Evolutionary conservation across 2,329 filamentous ascomycete genomes (phyloP), one percentile per base, ranked within the genome.

Genomic region (Xylariales sp.): DNA sequence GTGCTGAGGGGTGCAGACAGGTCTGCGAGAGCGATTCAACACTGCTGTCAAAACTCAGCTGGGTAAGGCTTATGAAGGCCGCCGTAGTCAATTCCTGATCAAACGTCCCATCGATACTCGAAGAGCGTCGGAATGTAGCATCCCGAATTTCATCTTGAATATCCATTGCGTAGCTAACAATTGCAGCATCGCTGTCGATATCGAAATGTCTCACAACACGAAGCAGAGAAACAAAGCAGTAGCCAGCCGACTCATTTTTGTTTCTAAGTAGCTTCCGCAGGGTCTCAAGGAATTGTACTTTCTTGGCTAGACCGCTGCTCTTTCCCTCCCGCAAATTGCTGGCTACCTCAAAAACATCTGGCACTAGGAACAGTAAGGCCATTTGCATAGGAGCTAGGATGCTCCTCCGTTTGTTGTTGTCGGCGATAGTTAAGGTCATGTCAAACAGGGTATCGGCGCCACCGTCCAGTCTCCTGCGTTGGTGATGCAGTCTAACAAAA

Each of bases 321-420:
- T 81, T 83, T 20, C 72, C 71, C 45, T 83, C 79, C 41, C 78
- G 70, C 54, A 85, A 66, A 55, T 81, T 81, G 56, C 78, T 82
- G 18, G 80, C 81, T 23, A 84, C 78, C 56, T 83, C 78, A 46
- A 85, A 85, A 5, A 85, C 76, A 47, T 85, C 81, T 4, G 81
- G 81, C 7, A 83, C 62, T 7, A 85, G 65, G 41, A 85, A 73
- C 8, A 85, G 59, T 5, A 85, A 60, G 11, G 74, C 70, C 3
- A 72, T 78, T 53, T 85, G 81, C 36, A 85, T 65, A 13, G 81
- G 79, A 48, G 74, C 81, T 15, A 83, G 62, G 21, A 76, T 61
- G 4, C 67, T 67, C 46, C 71, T 77, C 33, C 74, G 69, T 44
- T 70, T 70, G 25, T 67, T 69, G 38, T 70, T 76, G 52, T 84